A percentile compares a stretch with the other conserved stretches of the same genome.
phyloP scores from a whole-genome alignment of 116 monocot genomes.

The Dioscorea cayenensis region DNA sequence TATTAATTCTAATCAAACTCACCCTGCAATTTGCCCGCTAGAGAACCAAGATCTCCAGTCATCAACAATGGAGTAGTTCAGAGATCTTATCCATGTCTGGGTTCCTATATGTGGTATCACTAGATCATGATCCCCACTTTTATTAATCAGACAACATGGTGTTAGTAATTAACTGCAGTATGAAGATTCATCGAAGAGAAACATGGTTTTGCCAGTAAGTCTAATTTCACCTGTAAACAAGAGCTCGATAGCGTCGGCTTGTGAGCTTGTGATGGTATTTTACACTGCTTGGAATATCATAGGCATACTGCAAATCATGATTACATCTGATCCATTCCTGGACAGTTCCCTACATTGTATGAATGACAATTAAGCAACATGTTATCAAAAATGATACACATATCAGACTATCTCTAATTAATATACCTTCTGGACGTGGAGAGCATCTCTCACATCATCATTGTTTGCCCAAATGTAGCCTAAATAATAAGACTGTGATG shows the following conservation, averaged over 20 bases:
- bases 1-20: neutral
- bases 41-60: slow-evolving; percentile 32
- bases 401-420: neutral
- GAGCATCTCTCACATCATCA: slow-evolving; percentile 6
- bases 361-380: neutral
- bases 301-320: slow-evolving; percentile 15
- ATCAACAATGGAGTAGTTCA: slow-evolving; percentile 21
- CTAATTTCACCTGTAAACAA: slow-evolving; percentile 54
- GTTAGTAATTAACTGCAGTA: neutral
- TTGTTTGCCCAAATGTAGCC: slow-evolving; percentile 4
- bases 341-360: slow-evolving; percentile 22
- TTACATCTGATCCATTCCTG: slow-evolving; percentile 33
- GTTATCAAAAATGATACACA: too few species aligned
- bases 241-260: slow-evolving; percentile 50
- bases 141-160: neutral
- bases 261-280: slow-evolving; percentile 39
- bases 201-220: too few species aligned
- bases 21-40: slow-evolving; percentile 39
- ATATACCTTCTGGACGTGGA: slow-evolving; percentile 15
- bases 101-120: slow-evolving; percentile 25
- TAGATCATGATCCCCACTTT: slow-evolving; percentile 45
- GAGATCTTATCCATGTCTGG: slow-evolving; percentile 39
- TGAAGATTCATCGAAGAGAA: too few species aligned
- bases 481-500: slow-evolving; percentile 3
- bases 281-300: slow-evolving; percentile 29